phyloP scores from a whole-genome alignment of 2,329 filamentous ascomycete species.

The Metarhizium guizhouense region DNA sequence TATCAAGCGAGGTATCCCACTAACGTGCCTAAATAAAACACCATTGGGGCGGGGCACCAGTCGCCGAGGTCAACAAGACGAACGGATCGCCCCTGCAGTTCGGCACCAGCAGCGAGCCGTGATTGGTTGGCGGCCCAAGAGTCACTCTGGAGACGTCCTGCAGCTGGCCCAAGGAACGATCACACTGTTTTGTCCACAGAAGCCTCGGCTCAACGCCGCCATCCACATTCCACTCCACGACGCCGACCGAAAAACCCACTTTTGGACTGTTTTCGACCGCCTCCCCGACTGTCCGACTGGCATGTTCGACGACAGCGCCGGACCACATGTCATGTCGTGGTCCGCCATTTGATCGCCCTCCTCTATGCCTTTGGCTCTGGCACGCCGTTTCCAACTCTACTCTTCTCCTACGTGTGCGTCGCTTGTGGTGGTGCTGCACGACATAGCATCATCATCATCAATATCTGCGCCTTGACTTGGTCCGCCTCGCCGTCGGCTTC shows the following conservation, averaged over 20 bases:
- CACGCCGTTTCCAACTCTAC: slow-evolving; percentile 1
- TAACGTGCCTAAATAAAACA: background rate
- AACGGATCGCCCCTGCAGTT: background rate
- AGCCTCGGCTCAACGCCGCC: slow-evolving; percentile 4
- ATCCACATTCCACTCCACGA: background rate
- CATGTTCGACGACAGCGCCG: slow-evolving; percentile 7
- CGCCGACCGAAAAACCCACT: slow-evolving; percentile 8
- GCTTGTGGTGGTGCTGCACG: background rate
- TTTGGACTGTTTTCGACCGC: slow-evolving; percentile 1
- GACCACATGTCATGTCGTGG: slow-evolving; percentile 13
- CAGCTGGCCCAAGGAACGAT: background rate
- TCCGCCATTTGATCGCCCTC: slow-evolving; percentile 3
- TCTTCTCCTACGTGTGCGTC: background rate
- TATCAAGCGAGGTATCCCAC: background rate
- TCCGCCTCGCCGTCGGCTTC: background rate
- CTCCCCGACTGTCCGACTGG: slow-evolving; percentile 1
- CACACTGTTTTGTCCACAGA: background rate
- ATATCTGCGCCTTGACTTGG: background rate
- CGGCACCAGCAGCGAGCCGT: background rate
- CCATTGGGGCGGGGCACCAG: background rate
- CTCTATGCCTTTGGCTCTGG: slow-evolving; percentile 3
- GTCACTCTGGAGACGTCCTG: background rate
- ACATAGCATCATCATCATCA: background rate
- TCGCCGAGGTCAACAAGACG: background rate
- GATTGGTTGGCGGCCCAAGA: background rate